Percentiles rank a stretch among this genome's conserved stretches.
Conservation (phyloP, 1,284 basidiomycete genomes). For the Malassezia globosa region DNA sequence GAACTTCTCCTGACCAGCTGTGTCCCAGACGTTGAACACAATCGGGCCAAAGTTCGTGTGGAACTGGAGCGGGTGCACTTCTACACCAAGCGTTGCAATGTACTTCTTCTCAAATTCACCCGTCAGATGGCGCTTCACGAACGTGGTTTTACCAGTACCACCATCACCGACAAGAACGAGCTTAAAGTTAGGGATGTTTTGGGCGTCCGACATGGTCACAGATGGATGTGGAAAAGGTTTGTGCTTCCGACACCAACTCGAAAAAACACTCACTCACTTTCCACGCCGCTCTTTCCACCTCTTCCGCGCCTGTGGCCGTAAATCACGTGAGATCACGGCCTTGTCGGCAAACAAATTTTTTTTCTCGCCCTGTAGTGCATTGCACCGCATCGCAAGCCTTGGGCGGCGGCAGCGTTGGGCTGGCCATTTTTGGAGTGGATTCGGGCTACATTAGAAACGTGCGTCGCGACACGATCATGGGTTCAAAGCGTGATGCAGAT, state of each 20-base stretch:
- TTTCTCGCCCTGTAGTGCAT: slow-evolving; percentile 3
- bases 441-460: too few relatives aligned
- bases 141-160: slow-evolving; percentile 69
- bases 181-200: slow-evolving; percentile 80
- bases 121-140: slow-evolving; percentile 76
- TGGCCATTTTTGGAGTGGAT: too few relatives aligned
- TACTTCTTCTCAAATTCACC: slow-evolving; percentile 99
- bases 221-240: slow-evolving; percentile 1
- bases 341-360: too few relatives aligned
- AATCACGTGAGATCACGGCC: slow-evolving; percentile 11
- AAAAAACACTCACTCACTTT: slow-evolving; percentile 14
- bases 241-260: neutral
- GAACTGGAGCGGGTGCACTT: slow-evolving; percentile 92
- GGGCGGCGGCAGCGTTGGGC: too few relatives aligned
- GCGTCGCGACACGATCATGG: slow-evolving; percentile 1
- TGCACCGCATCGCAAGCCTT: slow-evolving; percentile 1
- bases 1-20: slow-evolving; percentile 99
- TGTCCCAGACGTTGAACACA: slow-evolving; percentile 99
- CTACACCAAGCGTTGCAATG: slow-evolving; percentile 98
- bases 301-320: slow-evolving; percentile 8
- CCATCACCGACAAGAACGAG: slow-evolving; percentile 97
- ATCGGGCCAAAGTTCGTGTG: slow-evolving; percentile 97
- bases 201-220: slow-evolving; percentile 21
- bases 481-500: too few relatives aligned
- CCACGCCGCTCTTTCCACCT: slow-evolving; percentile 14